phyloP scores from a whole-genome alignment of 2,329 filamentous ascomycete genomes.

The Calonectria multiphialidica region DNA sequence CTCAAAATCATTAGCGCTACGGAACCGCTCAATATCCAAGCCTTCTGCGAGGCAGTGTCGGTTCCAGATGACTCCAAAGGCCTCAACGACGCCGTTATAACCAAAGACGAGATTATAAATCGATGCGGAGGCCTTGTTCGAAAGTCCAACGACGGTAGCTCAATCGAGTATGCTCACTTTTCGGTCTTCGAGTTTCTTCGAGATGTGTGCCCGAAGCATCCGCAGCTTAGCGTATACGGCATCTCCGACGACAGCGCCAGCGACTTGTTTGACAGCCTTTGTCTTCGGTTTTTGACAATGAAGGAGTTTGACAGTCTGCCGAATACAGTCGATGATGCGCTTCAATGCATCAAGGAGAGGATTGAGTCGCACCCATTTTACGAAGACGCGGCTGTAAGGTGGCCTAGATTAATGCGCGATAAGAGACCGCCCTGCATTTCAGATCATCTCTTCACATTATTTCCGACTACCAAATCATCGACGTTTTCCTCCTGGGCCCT shows the following conservation, averaged over 20 bases:
- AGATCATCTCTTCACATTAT: background rate
- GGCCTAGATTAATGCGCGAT: background rate
- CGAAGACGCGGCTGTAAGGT: background rate
- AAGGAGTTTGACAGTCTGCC: background rate
- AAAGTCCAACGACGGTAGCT: background rate
- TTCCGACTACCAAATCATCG: background rate
- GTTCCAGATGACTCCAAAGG: background rate
- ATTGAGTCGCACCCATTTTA: background rate
- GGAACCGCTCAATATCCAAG: background rate
- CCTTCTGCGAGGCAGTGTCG: background rate
- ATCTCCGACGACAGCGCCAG: background rate
- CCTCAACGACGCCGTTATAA: background rate
- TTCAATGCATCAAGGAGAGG: background rate
- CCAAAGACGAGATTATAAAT: background rate
- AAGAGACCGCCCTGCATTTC: background rate
- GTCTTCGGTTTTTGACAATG: background rate
- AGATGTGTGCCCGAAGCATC: background rate
- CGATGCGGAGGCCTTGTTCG: background rate
- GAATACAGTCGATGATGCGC: background rate
- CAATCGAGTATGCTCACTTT: background rate
- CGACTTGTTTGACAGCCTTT: background rate
- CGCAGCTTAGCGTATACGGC: background rate
- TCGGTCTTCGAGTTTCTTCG: background rate
- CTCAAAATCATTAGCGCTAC: background rate
- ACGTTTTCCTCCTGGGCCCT: background rate